Percentiles rank a stretch among this genome's conserved stretches.
phyloP scores from a whole-genome alignment of 2,329 filamentous ascomycete species.

The Trichophyton schoenleinii region DNA sequence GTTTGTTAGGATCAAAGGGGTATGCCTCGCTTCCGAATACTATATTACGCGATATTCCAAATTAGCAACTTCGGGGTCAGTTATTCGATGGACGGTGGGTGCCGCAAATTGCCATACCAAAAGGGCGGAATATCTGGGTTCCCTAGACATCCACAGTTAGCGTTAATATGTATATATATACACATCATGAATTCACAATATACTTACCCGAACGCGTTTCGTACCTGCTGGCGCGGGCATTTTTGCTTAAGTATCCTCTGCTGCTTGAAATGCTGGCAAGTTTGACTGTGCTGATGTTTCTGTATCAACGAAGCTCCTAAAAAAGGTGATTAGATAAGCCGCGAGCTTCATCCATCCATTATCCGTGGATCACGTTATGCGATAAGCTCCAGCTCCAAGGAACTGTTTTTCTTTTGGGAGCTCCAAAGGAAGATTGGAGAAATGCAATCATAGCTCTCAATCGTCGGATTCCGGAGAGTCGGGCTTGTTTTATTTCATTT shows the following conservation, averaged over 20 bases:
- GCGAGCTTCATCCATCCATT: not conserved
- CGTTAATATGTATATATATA: not conserved
- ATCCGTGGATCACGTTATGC: not conserved
- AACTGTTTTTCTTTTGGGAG: not conserved
- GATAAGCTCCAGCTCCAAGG: not conserved
- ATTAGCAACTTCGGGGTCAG: not conserved
- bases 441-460: not conserved
- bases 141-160: constrained; percentile 24
- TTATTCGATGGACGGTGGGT: constrained; percentile 24
- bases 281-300: not conserved
- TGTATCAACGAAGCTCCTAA: not conserved
- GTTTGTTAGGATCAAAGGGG: constrained; percentile 63
- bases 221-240: constrained; percentile 44
- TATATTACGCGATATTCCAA: constrained; percentile 26
- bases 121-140: constrained; percentile 36
- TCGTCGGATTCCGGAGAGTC: not conserved
- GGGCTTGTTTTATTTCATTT: not conserved
- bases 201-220: constrained; percentile 41
- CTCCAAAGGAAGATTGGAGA: not conserved
- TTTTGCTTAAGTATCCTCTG: not conserved
- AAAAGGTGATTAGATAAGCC: not conserved
- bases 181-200: not conserved
- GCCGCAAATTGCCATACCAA: constrained; percentile 23
- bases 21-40: constrained; percentile 69
- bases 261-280: not conserved